phyloP scores from a whole-genome alignment of 495 filamentous ascomycete genomes.

The Xanthoparmelia taractica region DNA sequence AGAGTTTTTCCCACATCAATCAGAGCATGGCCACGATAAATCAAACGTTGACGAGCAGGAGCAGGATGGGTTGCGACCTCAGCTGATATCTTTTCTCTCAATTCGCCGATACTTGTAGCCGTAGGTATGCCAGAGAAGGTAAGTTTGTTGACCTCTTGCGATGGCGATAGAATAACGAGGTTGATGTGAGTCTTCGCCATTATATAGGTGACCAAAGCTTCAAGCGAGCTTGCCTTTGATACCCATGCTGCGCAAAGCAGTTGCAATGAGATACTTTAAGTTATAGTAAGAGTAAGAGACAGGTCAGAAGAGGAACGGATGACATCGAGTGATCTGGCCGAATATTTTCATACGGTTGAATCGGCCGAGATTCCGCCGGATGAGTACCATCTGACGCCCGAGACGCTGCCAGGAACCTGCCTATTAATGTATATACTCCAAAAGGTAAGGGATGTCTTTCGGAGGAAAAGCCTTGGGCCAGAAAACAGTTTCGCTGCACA shows the following conservation, averaged over 20 bases:
- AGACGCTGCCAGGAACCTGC: too few relatives aligned
- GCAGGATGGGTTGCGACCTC: constrained; percentile 46
- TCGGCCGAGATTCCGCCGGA: background rate
- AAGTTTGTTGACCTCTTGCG: constrained; percentile 47
- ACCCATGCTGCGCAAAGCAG: background rate
- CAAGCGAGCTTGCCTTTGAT: background rate
- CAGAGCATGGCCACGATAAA: constrained; percentile 57
- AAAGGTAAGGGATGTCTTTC: constrained; percentile 14
- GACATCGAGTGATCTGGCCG: background rate
- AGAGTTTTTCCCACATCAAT: constrained; percentile 47
- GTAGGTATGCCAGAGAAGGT: constrained; percentile 46
- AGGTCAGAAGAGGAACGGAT: background rate
- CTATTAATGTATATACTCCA: background rate
- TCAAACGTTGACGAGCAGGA: constrained; percentile 51
- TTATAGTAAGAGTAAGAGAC: background rate
- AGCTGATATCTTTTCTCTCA: constrained; percentile 54
- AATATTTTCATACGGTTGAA: background rate
- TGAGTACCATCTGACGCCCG: too few relatives aligned
- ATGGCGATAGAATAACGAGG: constrained; percentile 59
- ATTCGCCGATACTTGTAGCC: constrained; percentile 49
- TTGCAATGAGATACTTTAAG: background rate
- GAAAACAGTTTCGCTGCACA: background rate
- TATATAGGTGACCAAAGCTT: background rate
- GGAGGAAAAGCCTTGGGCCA: constrained; percentile 35
- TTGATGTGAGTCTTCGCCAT: constrained; percentile 22